Base-by-base conservation (phyloP, 495 filamentous ascomycete species). In the Daldinia decipiens region DNA sequence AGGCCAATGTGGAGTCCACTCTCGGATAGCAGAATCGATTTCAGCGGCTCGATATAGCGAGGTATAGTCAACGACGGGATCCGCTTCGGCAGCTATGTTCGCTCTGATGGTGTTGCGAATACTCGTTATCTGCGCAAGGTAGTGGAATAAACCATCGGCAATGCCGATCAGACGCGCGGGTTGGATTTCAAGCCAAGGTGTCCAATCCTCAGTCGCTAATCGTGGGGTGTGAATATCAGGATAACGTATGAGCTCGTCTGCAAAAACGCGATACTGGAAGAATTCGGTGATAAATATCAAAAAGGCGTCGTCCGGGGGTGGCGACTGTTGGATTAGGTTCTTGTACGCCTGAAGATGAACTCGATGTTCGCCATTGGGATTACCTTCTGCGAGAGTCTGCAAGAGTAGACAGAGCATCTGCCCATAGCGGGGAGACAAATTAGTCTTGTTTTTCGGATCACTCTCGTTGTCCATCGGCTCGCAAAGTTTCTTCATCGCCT, bases 211-310 rank as follows among this genome's bases (percentile, higher is more conserved):
- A 62, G 86, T 81, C 52, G 82, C 82, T 11, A 90, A 79, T 2
- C 72, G 71, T 11, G 84, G 81, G 12, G 85, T 80, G 2, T 81
- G 84, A 17, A 83, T 81, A 66, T 82, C 84, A 73, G 89, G 87
- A 19, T 90, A 82, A 38, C 87, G 87, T 29, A 94, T 93, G 58
- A 97, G 84, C 40, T 94, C 90, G 74, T 92, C 92, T 29, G 90
- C 91, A 62, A 92, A 89, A 70, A 94, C 91, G 79, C 96, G 92
- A 72, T 96, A 97, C 78, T 93, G 90, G 81, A 97, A 96, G 83
- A 97, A 96, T 78, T 97, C 94, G 77, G 92, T 86, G 70, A 97
- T 91, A 76, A 97, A 97, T 67, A 89, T 88, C 17, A 87, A 81
- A 74, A 94, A 93, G 31, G 89, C 85, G 40, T 88, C 83, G 59